Evolutionary conservation across 169 alveolate genomes (phyloP), one percentile per base, ranked within the genome.

Genomic region (Toxoplasma gondii): DNA sequence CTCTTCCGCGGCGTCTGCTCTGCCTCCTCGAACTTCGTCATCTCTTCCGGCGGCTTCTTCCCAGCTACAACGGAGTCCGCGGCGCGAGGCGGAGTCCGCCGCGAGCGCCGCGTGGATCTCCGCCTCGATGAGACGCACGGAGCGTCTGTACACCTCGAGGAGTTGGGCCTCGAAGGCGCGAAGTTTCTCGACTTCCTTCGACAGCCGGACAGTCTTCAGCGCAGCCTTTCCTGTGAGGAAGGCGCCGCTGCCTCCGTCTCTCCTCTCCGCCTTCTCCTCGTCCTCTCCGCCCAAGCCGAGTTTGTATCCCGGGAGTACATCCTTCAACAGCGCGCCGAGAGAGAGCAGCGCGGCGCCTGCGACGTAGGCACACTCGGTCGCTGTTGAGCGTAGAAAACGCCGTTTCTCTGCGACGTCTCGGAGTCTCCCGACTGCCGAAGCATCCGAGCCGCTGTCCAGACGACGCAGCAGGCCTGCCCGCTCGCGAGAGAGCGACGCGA

Each of bases 281-380:
- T 74, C 84, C 84, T 22, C 84, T 1, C 84, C 84, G 19, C 84
- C 84, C 4, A 31, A 27, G 1, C 39, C 45, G 39, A 74, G 84
- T 9, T 44, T 41, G 84, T 74, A 74, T 41, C 39, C 84, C 16
- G 84, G 84, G 12, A 74, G 84, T 4, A 74, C 39, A 24, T 74
- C 84, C 84, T n/a, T 74, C 43, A 74, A 17, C 43, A 74, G 39
- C n/a, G 84, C 84, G 31, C 39, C 84, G 44, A 74, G 84, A 22
- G 84, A 74, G 19, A 74, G 84, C 9, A 74, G 84, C 84, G 84
- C 38, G 74, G 74, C 84, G 39, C 45, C 19, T 4, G 84, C 84
- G 2, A 36, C 43, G 44, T 31, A 31, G 17, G 49, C 84, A 24
- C 84, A 17, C n/a, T 31, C 84, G 9, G 4, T 17, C 2, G 43